Conservation (phyloP, 768 basidiomycete species). For the Boletus sp. region DNA sequence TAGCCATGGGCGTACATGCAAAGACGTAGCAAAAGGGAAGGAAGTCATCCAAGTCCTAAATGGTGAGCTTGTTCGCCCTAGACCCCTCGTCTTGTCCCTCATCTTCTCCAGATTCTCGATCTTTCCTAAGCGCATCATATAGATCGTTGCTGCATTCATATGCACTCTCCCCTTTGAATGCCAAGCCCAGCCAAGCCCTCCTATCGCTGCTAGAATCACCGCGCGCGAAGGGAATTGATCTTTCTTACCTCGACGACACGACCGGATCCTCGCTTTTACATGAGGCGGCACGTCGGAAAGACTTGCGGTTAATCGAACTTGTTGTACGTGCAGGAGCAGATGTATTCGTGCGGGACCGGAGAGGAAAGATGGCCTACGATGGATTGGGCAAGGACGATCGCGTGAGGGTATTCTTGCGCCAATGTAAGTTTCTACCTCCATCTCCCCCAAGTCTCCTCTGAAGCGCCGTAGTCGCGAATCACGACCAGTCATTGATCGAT, state of each 20-base stretch:
- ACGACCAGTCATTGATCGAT: constrained; percentile 69
- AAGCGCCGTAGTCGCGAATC: constrained; percentile 62
- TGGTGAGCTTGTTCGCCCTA: constrained; percentile 40
- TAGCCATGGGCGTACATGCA: constrained; percentile 58
- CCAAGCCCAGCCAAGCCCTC: constrained; percentile 44
- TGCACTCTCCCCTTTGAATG: constrained; percentile 54
- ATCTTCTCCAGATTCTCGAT: constrained; percentile 63
- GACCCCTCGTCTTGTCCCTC: not conserved
- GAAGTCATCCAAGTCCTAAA: constrained; percentile 68
- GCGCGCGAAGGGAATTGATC: constrained; percentile 67
- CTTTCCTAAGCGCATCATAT: constrained; percentile 71
- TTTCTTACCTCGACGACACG: constrained; percentile 78
- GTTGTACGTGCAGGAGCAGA: constrained; percentile 84
- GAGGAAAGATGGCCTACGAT: constrained; percentile 67
- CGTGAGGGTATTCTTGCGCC: constrained; percentile 77
- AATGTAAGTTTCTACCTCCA: constrained; percentile 53
- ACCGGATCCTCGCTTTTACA: constrained; percentile 80
- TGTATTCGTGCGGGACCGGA: constrained; percentile 79
- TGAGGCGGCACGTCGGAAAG: constrained; percentile 80
- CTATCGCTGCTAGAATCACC: constrained; percentile 65
- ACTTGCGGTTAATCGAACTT: constrained; percentile 80
- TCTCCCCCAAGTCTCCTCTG: not conserved
- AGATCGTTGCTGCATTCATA: constrained; percentile 73
- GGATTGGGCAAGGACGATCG: constrained; percentile 76
- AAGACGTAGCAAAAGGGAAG: constrained; percentile 70